Percentiles rank a stretch among this genome's conserved stretches.
phyloP scores from a whole-genome alignment of 345 rosid species.

The Arabidopsis thaliana region TAIR10.1 NC_003076.8:23871001-23871500 shows the following conservation, averaged over 20 bases:
- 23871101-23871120: not conserved
- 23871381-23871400: not conserved
- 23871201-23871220: slow-evolving; percentile 25
- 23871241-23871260: slow-evolving; percentile 31
- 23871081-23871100: not conserved
- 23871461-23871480: slow-evolving; percentile 25
- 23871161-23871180: slow-evolving; percentile 42
- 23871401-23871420: slow-evolving; percentile 32
- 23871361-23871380: slow-evolving; percentile 18
- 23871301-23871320: not conserved
- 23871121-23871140: not conserved
- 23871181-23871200: slow-evolving; percentile 46
- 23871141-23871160: slow-evolving; percentile 36
- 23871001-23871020: slow-evolving; percentile 47
- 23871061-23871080: not conserved
- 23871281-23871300: not conserved
- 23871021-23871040: slow-evolving; percentile 51
- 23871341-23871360: slow-evolving; percentile 41
- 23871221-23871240: slow-evolving; percentile 34
- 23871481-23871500: not conserved
- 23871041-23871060: slow-evolving; percentile 53
- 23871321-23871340: not conserved
- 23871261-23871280: not conserved
- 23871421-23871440: slow-evolving; percentile 10
- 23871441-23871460: slow-evolving; percentile 43